phyloP scores from a whole-genome alignment of 495 filamentous ascomycete species.

The Penicillium longicatenatum region DNA sequence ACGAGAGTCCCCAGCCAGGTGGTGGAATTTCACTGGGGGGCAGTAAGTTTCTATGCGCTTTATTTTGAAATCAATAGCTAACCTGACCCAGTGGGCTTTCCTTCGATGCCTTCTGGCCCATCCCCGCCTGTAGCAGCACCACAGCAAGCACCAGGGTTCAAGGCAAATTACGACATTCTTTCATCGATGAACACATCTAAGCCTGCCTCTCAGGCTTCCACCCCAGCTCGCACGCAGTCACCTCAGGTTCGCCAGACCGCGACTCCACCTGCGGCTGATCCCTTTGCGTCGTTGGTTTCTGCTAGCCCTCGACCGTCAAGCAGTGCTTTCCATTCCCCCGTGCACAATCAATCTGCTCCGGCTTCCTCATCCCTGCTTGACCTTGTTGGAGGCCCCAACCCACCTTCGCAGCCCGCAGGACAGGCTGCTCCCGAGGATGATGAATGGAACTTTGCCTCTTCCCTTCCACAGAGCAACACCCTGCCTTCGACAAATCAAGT shows the following conservation, averaged over 20 bases:
- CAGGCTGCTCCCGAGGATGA: conserved; percentile 55
- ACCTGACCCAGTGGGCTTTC: conserved; percentile 25
- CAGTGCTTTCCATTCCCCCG: conserved; percentile 36
- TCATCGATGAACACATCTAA: conserved; percentile 48
- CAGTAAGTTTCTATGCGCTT: conserved; percentile 51
- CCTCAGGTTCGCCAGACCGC: conserved; percentile 41
- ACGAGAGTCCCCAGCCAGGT: conserved; percentile 63
- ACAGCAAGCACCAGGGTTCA: conserved; percentile 41
- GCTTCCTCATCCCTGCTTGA: conserved; percentile 49
- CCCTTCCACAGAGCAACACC: conserved; percentile 64
- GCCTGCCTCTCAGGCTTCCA: conserved; percentile 51
- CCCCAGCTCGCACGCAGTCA: conserved; percentile 37
- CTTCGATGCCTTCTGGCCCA: conserved; percentile 25
- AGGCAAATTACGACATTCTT: conserved; percentile 65
- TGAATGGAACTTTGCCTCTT: conserved; percentile 93
- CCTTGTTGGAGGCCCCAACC: conserved; percentile 29
- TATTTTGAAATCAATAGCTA: conserved; percentile 30
- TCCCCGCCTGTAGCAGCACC: conserved; percentile 31
- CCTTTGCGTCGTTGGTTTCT: conserved; percentile 70
- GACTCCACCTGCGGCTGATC: conserved; percentile 51
- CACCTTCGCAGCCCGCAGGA: conserved; percentile 26
- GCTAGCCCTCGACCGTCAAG: conserved; percentile 48
- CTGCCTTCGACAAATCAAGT: conserved; percentile 61
- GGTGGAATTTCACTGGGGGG: conserved; percentile 88
- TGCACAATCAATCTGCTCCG: conserved; percentile 22